Evolutionary conservation across 1,284 basidiomycete genomes (phyloP).

Genomic region (Kalmanozyma brasiliensis): DNA sequence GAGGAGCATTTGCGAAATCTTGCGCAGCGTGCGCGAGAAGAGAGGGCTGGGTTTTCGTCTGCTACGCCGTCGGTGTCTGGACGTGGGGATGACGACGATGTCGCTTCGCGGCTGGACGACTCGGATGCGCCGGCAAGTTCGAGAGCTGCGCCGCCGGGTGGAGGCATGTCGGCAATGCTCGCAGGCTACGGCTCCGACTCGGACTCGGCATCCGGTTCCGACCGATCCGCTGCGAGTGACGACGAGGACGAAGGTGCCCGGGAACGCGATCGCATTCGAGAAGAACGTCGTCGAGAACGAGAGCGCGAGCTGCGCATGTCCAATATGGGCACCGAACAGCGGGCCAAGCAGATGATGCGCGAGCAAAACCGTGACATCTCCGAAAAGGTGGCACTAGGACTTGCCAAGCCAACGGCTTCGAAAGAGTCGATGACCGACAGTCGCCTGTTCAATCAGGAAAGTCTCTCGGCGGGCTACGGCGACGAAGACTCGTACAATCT

Average conservation of each 20-base stretch:
- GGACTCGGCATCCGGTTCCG: slow-evolving; percentile 77
- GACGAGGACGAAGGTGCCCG: slow-evolving; percentile 74
- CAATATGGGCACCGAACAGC: slow-evolving; percentile 97
- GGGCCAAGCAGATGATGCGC: slow-evolving; percentile 92
- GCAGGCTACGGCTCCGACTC: slow-evolving; percentile 74
- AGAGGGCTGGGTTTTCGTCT: slow-evolving; percentile 79
- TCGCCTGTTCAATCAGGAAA: slow-evolving; percentile 95
- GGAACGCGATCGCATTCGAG: slow-evolving; percentile 88
- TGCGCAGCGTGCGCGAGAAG: slow-evolving; percentile 93
- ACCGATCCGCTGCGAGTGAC: slow-evolving; percentile 58
- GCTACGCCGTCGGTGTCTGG: slow-evolving; percentile 32
- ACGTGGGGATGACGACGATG: slow-evolving; percentile 25
- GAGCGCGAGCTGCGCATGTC: slow-evolving; percentile 98
- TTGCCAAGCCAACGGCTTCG: slow-evolving; percentile 93
- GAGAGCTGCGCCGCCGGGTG: slow-evolving; percentile 5
- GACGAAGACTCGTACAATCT: slow-evolving; percentile 92
- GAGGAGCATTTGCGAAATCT: slow-evolving; percentile 94
- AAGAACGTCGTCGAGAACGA: slow-evolving; percentile 89
- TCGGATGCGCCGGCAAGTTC: slow-evolving; percentile 12
- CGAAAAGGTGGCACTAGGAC: slow-evolving; percentile 96
- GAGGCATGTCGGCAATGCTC: slow-evolving; percentile 40
- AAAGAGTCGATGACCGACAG: slow-evolving; percentile 93
- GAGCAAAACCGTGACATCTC: slow-evolving; percentile 98
- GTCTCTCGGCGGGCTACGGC: slow-evolving; percentile 79
- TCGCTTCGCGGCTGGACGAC: slow-evolving; percentile 17